Conservation (phyloP, 495 filamentous ascomycete species). For the Penicilliopsis zonata region DNA sequence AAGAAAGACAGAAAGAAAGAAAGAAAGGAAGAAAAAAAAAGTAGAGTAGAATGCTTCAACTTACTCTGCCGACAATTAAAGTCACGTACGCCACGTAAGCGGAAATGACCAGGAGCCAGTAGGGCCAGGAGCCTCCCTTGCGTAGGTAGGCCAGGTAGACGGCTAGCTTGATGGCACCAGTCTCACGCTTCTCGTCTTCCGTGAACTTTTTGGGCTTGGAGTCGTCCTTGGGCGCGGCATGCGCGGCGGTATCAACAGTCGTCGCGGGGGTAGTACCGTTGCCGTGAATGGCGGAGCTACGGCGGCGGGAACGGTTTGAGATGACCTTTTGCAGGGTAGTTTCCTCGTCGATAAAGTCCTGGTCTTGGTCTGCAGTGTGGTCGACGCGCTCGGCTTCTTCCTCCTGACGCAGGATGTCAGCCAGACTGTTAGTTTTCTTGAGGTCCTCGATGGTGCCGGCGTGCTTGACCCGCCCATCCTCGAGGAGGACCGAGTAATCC, state of each 20-base stretch:
- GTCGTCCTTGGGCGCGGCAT: constrained; percentile 30
- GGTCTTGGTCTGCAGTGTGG: background rate
- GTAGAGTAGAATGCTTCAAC: no score
- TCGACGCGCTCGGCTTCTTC: constrained; percentile 21
- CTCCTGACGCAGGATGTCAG: constrained; percentile 47
- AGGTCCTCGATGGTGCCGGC: constrained; percentile 33
- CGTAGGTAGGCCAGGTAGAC: constrained; percentile 54
- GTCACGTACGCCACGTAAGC: constrained; percentile 39
- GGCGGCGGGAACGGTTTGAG: background rate
- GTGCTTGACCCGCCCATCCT: constrained; percentile 48
- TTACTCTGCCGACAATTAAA: constrained; percentile 35
- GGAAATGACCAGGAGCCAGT: constrained; percentile 45
- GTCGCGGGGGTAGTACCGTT: constrained; percentile 14
- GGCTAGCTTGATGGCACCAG: constrained; percentile 45
- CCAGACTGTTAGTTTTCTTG: constrained; percentile 39
- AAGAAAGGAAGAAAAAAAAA: no score
- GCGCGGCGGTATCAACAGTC: no score
- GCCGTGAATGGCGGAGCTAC: constrained; percentile 27
- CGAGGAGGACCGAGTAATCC: constrained; percentile 55
- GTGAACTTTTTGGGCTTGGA: constrained; percentile 49
- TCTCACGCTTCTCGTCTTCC: constrained; percentile 54
- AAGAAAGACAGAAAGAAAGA: no score
- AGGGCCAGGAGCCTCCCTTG: constrained; percentile 47
- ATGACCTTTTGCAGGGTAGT: background rate
- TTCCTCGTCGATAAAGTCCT: background rate